These are phyloP conservation scores for Plenodomus tracheiphilus DNA, from an alignment of 2,329 filamentous ascomycete genomes.

Conservation along the genomic window DNA sequence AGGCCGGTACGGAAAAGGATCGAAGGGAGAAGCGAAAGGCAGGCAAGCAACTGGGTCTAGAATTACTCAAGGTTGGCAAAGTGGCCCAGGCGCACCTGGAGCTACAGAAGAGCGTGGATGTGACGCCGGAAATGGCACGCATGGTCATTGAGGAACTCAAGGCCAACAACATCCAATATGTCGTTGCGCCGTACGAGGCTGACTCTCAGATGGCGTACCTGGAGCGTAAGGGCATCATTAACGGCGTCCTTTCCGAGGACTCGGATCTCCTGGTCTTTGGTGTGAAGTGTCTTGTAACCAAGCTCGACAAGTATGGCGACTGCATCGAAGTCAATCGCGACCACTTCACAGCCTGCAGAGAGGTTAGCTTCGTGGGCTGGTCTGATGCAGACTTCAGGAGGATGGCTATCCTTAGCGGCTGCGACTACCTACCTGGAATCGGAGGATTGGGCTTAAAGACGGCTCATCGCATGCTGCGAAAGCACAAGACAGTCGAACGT, in stretches of 20 bases:
- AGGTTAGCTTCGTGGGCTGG: constrained; percentile 89
- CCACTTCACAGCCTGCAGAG: constrained; percentile 85
- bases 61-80: constrained; percentile 81
- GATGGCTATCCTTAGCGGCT: constrained; percentile 96
- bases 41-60: constrained; percentile 73
- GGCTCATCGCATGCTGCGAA: constrained; percentile 85
- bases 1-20: constrained; percentile 80
- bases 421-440: constrained; percentile 89
- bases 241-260: constrained; percentile 92
- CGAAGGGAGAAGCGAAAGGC: constrained; percentile 76
- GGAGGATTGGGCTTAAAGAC: constrained; percentile 89
- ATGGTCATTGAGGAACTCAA: constrained; percentile 91
- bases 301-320: constrained; percentile 90
- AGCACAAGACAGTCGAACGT: constrained; percentile 84
- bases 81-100: constrained; percentile 78
- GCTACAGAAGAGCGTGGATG: constrained; percentile 92
- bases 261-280: constrained; percentile 96
- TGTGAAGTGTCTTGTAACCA: constrained; percentile 85
- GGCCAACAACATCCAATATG: constrained; percentile 74
- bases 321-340: constrained; percentile 88
- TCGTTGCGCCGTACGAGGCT: constrained; percentile 96
- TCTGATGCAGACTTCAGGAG: constrained; percentile 85
- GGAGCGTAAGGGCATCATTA: constrained; percentile 79
- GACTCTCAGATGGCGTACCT: constrained; percentile 96
- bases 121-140: constrained; percentile 94